Conservation (phyloP, 2,329 filamentous ascomycete species). For the Penicillium sp. region DNA sequence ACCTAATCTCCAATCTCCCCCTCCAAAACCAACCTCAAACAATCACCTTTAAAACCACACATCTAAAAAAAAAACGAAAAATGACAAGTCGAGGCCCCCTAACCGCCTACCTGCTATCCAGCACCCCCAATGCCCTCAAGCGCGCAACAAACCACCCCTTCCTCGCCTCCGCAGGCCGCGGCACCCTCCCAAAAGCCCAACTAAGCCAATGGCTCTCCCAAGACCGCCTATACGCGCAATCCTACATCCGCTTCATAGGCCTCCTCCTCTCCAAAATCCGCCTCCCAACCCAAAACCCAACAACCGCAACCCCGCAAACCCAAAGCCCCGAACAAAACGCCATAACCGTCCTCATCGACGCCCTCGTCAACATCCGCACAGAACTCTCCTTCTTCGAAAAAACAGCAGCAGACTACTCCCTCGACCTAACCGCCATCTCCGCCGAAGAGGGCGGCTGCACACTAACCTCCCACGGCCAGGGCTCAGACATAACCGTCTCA, state of each 20-base stretch:
- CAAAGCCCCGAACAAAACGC: conserved; percentile 52
- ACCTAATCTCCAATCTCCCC: background rate
- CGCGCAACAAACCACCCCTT: conserved; percentile 65
- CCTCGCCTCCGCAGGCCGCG: conserved; percentile 62
- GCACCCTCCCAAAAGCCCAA: conserved; percentile 54
- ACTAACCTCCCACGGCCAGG: conserved; percentile 3
- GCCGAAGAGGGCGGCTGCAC: conserved; percentile 33
- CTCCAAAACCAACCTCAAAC: background rate
- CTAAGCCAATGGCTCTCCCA: conserved; percentile 68
- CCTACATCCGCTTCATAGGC: conserved; percentile 66
- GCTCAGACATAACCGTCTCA: conserved; percentile 12
- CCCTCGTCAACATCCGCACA: conserved; percentile 63
- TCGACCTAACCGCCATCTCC: conserved; percentile 49
- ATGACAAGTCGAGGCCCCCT: conserved; percentile 42
- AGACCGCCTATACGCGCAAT: conserved; percentile 68
- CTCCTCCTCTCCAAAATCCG: conserved; percentile 61
- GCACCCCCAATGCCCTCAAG: conserved; percentile 47
- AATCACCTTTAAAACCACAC: background rate
- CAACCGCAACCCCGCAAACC: conserved; percentile 19
- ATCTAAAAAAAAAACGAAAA: conserved; percentile 25
- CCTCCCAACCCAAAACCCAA: conserved; percentile 43
- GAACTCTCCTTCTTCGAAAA: conserved; percentile 68
- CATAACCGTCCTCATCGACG: conserved; percentile 61
- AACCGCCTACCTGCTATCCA: conserved; percentile 56
- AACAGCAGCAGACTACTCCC: conserved; percentile 58